Base-by-base conservation (phyloP, 805 yeast species). In the Ascoidea asiatica region DNA sequence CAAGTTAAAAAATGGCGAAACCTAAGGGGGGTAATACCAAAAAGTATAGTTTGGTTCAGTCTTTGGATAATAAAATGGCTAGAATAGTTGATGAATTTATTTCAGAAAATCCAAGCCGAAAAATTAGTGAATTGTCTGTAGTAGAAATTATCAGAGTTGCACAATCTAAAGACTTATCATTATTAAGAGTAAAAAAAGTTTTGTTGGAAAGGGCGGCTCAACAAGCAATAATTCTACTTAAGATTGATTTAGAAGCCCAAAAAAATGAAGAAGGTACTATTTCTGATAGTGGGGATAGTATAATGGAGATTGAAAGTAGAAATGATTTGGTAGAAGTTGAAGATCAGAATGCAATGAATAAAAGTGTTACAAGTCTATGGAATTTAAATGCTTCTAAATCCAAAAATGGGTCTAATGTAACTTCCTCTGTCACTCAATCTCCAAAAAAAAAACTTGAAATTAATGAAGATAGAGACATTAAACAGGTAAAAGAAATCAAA, bases 291-390 rank as follows among this genome's bases (percentile, higher is more conserved):
- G 51, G 48, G n/a, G 53, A 47, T 17, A 42, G 45, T 18, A 44
- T 40, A 7, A 50, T 37, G 3, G 50, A 47, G 11, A 51, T 45
- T 6, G 57, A 50, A 8, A 53, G 64, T 21, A 66, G 60, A 6
- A 65, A 66, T 18, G 74, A 74, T 20, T 52, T 86, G 46, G 77
- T 85, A 84, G 76, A 73, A 3, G 86, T 73, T 4, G 66, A 64
- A 42, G 85, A 84, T 46, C 57, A 68, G 2, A 89, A 89, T 53
- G 64, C 72, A 3, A 71, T 87, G 63, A 90, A 90, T 59, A 85
- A 80, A 55, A 75, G 81, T 19, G 81, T 89, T 2, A 83, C 83
- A 0, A 69, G 76, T 18, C 59, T 77, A 41, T 89, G 97, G 96
- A 70, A 65, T 33, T 51, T 60, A 13, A 58, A 57, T 52, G 53